Conservation (phyloP, 2,329 filamentous ascomycete genomes). For the Thelonectria rubi region DNA sequence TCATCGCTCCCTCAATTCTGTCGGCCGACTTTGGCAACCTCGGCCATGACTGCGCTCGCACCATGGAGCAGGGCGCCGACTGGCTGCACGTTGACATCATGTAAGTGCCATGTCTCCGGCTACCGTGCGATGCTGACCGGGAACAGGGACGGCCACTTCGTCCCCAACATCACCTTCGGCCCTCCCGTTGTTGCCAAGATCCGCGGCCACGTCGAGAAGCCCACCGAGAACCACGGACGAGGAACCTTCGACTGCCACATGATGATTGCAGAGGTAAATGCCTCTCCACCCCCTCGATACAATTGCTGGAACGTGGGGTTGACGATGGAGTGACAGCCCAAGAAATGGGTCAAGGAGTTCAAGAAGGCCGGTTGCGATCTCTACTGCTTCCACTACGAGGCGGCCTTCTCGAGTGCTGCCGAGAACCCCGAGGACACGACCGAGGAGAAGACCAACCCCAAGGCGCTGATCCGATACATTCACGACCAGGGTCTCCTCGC, state of each 20-base stretch:
- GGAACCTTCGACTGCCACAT: slow-evolving; percentile 99
- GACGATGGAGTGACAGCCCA: slow-evolving; percentile 68
- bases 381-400: slow-evolving; percentile 99
- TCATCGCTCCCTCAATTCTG: slow-evolving; percentile 98
- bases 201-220: slow-evolving; percentile 82
- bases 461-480: slow-evolving; percentile 88
- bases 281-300: neutral
- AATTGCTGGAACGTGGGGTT: slow-evolving; percentile 9
- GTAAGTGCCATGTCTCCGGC: slow-evolving; percentile 50
- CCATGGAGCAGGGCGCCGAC: slow-evolving; percentile 87
- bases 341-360: slow-evolving; percentile 98
- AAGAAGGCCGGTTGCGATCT: slow-evolving; percentile 93
- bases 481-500: slow-evolving; percentile 89
- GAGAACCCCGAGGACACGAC: slow-evolving; percentile 77
- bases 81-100: slow-evolving; percentile 96
- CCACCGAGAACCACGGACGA: slow-evolving; percentile 73
- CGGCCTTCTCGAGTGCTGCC: slow-evolving; percentile 87
- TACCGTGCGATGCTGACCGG: slow-evolving; percentile 15
- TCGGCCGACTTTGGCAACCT: slow-evolving; percentile 94
- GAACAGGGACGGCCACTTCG: slow-evolving; percentile 94
- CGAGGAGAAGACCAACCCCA: slow-evolving; percentile 79
- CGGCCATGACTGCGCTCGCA: slow-evolving; percentile 84
- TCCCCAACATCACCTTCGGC: slow-evolving; percentile 98
- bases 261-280: slow-evolving; percentile 94
- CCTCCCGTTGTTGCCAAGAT: slow-evolving; percentile 96